phyloP scores from a whole-genome alignment of 352 stramenopile species.

The Saprolegnia parasitica region DNA sequence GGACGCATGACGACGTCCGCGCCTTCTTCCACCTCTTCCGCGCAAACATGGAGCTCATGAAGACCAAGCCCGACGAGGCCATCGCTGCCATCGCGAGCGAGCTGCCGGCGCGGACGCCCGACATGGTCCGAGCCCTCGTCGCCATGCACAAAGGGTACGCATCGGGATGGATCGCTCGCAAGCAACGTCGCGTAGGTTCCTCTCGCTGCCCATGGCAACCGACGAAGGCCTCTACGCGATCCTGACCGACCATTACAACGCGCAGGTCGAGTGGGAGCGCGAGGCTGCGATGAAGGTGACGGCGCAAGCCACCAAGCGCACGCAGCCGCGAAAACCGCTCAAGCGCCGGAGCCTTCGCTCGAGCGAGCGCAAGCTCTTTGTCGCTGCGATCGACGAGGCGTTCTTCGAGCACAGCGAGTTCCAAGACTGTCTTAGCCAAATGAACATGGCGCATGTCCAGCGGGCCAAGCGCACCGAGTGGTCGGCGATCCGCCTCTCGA shows the following conservation, averaged over 20 bases:
- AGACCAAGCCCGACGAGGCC: background rate
- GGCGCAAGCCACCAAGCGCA: background rate
- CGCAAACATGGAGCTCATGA: background rate
- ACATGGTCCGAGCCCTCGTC: constrained; percentile 60
- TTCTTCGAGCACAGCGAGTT: constrained; percentile 81
- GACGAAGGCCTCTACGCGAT: constrained; percentile 66
- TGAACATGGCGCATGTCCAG: constrained; percentile 56
- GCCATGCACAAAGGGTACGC: constrained; percentile 61
- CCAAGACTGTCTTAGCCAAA: constrained; percentile 55
- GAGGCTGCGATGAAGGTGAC: constrained; percentile 17
- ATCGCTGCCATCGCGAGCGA: constrained; percentile 37
- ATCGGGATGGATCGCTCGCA: background rate
- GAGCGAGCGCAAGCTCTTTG: constrained; percentile 11
- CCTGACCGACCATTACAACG: constrained; percentile 64
- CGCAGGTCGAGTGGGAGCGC: constrained; percentile 29
- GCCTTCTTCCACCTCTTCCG: constrained; percentile 18
- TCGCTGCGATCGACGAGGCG: constrained; percentile 32
- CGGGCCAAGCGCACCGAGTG: constrained; percentile 32
- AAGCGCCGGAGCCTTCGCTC: background rate
- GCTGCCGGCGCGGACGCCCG: constrained; percentile 44
- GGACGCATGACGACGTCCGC: constrained; percentile 19
- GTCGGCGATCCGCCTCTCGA: constrained; percentile 67
- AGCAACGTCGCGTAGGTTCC: constrained; percentile 16
- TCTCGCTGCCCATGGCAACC: constrained; percentile 61
- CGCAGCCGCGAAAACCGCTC: background rate